Percentiles rank a stretch among this genome's conserved stretches.
These are phyloP conservation scores for Fusarium nurragi DNA, from an alignment of 2,329 filamentous ascomycete genomes.

Conservation along the genomic window DNA sequence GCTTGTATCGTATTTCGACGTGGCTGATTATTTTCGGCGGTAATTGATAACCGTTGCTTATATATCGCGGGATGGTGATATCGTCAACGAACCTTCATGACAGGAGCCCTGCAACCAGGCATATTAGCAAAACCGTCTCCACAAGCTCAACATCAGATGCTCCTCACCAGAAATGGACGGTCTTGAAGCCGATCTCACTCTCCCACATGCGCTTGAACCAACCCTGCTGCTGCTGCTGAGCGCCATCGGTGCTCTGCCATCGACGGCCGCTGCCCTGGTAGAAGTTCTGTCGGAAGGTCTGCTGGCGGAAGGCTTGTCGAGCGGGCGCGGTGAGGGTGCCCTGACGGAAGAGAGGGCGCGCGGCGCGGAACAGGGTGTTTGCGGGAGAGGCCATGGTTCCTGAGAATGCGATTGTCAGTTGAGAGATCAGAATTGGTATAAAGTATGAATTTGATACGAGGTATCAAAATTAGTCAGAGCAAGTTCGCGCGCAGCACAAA, in stretches of 20 bases:
- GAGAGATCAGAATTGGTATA: conserved; percentile 3
- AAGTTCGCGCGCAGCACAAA: background rate
- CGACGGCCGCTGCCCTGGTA: conserved; percentile 57
- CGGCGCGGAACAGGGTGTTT: conserved; percentile 61
- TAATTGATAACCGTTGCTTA: background rate
- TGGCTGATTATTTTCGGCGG: background rate
- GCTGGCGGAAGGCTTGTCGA: conserved; percentile 63
- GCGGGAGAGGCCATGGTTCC: conserved; percentile 58
- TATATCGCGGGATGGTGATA: background rate
- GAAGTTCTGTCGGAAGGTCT: conserved; percentile 55
- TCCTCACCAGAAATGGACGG: conserved; percentile 92
- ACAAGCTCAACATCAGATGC: background rate
- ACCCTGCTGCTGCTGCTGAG: conserved; percentile 53
- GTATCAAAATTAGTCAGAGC: conserved; percentile 1
- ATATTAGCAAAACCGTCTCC: conserved; percentile 35
- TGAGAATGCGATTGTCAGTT: conserved; percentile 14
- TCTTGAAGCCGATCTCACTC: conserved; percentile 84
- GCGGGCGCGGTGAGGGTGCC: conserved; percentile 62
- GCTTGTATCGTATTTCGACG: background rate
- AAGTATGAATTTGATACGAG: background rate
- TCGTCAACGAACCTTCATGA: conserved; percentile 74
- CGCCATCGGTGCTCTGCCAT: conserved; percentile 74
- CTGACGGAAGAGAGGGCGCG: conserved; percentile 66
- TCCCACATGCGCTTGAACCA: conserved; percentile 85
- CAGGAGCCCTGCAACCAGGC: conserved; percentile 74